Conservation (phyloP, 2,329 filamentous ascomycete species). For the Xylaria sp. region DNA sequence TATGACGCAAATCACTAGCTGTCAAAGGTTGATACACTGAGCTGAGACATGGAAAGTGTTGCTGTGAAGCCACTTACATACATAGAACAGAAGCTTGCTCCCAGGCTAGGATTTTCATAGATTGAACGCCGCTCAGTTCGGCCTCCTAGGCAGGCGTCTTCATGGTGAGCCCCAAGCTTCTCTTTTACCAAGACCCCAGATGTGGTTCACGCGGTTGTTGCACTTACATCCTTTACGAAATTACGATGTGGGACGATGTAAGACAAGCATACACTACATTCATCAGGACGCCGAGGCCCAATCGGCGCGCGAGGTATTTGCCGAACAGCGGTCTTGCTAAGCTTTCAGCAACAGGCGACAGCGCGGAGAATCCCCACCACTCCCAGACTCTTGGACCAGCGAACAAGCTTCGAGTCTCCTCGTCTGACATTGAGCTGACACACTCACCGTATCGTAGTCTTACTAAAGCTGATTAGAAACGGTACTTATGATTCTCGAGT, state of each 20-base stretch:
- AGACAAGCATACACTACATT: slow-evolving; percentile 49
- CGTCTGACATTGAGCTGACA: no score
- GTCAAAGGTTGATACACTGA: neutral
- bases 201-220: no score
- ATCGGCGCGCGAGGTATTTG: slow-evolving; percentile 63
- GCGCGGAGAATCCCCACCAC: slow-evolving; percentile 64
- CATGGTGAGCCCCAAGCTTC: slow-evolving; percentile 66
- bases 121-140: slow-evolving; percentile 59
- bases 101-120: no score
- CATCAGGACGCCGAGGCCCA: slow-evolving; percentile 70
- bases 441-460: no score
- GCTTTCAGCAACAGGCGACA: slow-evolving; percentile 57
- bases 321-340: slow-evolving; percentile 61
- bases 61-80: neutral
- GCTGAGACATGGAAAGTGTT: neutral
- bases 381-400: slow-evolving; percentile 61
- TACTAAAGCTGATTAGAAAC: no score
- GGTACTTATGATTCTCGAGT: no score
- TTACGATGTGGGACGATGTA: neutral
- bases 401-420: slow-evolving; percentile 64
- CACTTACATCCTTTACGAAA: no score
- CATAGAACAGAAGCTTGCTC: no score
- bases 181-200: slow-evolving; percentile 65
- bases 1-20: no score
- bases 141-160: slow-evolving; percentile 65